Base-by-base conservation (phyloP, 805 yeast genomes). In the Ogataea neopini region DNA sequence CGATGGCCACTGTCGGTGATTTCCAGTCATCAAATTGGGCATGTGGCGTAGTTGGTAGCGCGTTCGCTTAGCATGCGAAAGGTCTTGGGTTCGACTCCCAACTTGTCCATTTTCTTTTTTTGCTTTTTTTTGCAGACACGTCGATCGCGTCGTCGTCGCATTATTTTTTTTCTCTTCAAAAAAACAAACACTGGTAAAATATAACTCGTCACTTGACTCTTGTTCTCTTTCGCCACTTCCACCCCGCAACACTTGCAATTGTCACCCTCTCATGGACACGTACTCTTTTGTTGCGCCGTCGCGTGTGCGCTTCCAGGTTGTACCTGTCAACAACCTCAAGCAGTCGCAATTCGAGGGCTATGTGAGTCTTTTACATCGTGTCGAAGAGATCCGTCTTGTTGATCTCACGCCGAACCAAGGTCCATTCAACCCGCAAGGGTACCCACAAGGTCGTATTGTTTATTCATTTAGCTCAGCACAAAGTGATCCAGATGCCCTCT, bases 31-130 rank as follows among this genome's bases (percentile, higher is more conserved):
- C 14, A 18, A 34, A 34, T 22, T 10, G 84, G 84, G 86, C 84
- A 81, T 80, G 84, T 80, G 86, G 84, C 84, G 85, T 76, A 80
- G 84, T 80, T 77, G 84, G 84, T 79, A 80, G 84, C 84, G 84
- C 84, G 84, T 78, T 77, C 81, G 79, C 84, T 79, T 80, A 79
- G 84, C 84, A 80, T 79, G 85, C 79, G 82, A 78, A 79, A 80
- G 84, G 86, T 80, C 85, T 79, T 79, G 80, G 84, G 84, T 79
- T 79, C 85, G 81, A 80, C 74, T 80, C 84, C 84, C 79, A 79
- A 77, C 83, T 79, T 81, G 84, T 80, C 84, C 84, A 49, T 66
- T 50, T 40, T 44, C 45, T 47, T 37, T 37, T 14, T 20, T 42
- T 34, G 45, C 44, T 47, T 26, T 35, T 44, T 33, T 15, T 7